Evolutionary conservation across 2,329 filamentous ascomycete species (phyloP).

Genomic region (Laburnicola sp.): DNA sequence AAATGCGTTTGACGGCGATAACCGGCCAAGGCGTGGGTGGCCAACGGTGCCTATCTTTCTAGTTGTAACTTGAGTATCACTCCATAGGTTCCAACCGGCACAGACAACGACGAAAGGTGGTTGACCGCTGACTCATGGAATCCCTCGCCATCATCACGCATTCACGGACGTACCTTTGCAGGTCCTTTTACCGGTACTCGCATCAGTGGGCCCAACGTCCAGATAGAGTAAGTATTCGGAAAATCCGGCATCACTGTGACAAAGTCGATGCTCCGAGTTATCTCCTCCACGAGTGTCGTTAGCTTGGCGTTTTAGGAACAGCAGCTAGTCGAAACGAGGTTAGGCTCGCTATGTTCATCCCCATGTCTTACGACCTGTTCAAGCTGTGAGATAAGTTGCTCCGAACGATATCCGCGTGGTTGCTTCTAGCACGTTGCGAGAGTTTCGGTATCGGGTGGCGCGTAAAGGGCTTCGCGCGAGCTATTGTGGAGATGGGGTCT

Average conservation of each 20-base stretch:
- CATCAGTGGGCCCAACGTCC: background rate
- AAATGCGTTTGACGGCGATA: too few species aligned
- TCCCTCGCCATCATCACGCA: background rate
- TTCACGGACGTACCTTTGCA: background rate
- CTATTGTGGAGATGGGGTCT: constrained; percentile 1
- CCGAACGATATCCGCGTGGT: constrained; percentile 4
- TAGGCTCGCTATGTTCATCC: background rate
- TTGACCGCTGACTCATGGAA: background rate
- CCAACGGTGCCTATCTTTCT: too few species aligned
- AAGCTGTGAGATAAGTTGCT: background rate
- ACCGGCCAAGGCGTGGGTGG: too few species aligned
- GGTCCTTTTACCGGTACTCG: too few species aligned
- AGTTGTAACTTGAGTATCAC: too few species aligned
- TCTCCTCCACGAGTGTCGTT: constrained; percentile 5
- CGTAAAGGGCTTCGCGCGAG: constrained; percentile 1
- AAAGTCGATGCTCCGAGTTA: constrained; percentile 9
- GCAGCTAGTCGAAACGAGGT: background rate
- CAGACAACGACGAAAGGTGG: background rate
- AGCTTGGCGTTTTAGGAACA: background rate
- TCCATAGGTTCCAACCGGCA: background rate
- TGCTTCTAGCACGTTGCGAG: background rate
- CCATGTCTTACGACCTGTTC: background rate
- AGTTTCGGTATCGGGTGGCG: background rate
- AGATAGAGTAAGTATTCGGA: background rate
- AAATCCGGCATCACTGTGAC: background rate